Evolutionary conservation across 129 eudicot species (phyloP), one percentile per base, ranked within the genome.

Genomic region (Artemisia annua): DNA sequence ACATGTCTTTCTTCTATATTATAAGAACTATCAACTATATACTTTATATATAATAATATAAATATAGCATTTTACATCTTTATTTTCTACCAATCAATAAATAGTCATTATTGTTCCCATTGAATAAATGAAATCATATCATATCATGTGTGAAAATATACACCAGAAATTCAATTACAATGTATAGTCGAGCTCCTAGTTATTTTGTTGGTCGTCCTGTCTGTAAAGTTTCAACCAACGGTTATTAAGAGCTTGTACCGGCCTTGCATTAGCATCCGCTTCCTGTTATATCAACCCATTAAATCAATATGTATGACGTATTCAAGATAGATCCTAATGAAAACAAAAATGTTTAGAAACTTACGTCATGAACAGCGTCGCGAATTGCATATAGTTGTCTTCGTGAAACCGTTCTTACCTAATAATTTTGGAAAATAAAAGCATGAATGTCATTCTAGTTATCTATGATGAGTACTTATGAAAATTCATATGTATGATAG

Each of bases 221-320:
- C 86, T 78, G 53, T 82, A 88, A 24, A 88, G 84, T 55, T 78
- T 72, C 50, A 88, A 46, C 50, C 53, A 55, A 35, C 95, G 87
- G 2, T 74, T 71, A 54, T 88, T 69, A 5, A 30, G 17, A 7
- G 43, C 17, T 48, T 20, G 62, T 16, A 53, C 3, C 17, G 74
- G 74, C 14, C 74, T 53, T 16, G 74, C 74, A 7, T 53, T 69
- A 30, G 43, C 63, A 3, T 69, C 63, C 3, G 68, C 76, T 43
- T 58, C 76, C 67, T 72, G 58, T 72, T 55, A 71, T 2, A 63
- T 48, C 26, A 15, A 19, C 18, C 44, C 17, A 20, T 13, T 12
- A 24, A 18, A 22, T 71, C 24, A 57, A 10, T 8, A 43, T 3
- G 46, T 49, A 55, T 1, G 2, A 30, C 4, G 9, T 11, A 3